phyloP scores from a whole-genome alignment of 352 stramenopile species.

The Phytophthora constricta region DNA sequence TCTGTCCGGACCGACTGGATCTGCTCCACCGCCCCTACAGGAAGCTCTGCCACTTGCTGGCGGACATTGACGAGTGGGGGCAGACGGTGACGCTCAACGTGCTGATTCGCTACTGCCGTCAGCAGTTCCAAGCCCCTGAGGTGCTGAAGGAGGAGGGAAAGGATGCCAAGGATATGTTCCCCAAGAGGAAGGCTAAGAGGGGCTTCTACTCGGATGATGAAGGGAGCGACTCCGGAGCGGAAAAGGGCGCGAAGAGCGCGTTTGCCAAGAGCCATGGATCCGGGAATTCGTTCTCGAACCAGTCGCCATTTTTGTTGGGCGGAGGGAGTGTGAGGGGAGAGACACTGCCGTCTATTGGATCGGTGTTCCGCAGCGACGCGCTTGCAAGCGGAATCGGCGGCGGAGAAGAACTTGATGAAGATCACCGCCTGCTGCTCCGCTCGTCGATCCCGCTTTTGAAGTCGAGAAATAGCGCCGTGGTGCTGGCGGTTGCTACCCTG shows the following conservation, averaged over 20 bases:
- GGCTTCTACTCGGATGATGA: conserved; percentile 98
- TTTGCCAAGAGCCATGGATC: conserved; percentile 27
- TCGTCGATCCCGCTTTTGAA: conserved; percentile 97
- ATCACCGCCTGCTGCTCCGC: conserved; percentile 96
- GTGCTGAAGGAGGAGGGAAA: conserved; percentile 42
- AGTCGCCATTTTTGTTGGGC: conserved; percentile 59
- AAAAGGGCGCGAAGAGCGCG: conserved; percentile 47
- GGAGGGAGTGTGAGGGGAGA: conserved; percentile 39
- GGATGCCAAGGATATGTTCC: conserved; percentile 64
- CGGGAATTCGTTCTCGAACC: conserved; percentile 32
- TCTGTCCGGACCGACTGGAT: conserved; percentile 95
- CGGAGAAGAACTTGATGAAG: conserved; percentile 92
- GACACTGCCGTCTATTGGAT: conserved; percentile 70
- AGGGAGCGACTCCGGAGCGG: conserved; percentile 83
- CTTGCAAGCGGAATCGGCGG: conserved; percentile 71
- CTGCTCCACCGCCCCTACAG: conserved; percentile 95
- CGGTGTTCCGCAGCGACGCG: conserved; percentile 74
- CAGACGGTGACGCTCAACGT: conserved; percentile 96
- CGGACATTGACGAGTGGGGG: conserved; percentile 99
- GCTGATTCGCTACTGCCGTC: conserved; percentile 95
- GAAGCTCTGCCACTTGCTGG: conserved; percentile 97
- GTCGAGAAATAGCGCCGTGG: conserved; percentile 96
- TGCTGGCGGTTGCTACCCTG: conserved; percentile 95
- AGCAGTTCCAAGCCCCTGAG: conserved; percentile 94
- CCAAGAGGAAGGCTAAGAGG: conserved; percentile 81